Conservation (phyloP, 768 basidiomycete species). For the Hypsizygus marmoreus region DNA sequence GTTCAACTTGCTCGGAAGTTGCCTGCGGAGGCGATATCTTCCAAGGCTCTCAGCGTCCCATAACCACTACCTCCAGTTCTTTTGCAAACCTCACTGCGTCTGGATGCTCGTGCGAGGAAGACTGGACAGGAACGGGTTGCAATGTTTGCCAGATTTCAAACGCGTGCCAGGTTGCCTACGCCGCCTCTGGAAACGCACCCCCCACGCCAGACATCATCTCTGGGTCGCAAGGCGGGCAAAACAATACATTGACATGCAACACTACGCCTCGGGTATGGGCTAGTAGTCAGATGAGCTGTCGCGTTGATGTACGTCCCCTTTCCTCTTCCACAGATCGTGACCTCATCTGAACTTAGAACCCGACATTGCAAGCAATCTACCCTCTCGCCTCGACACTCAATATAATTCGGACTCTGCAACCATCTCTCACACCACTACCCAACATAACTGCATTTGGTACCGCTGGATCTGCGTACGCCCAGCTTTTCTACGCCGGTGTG, state of each 20-base stretch:
- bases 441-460: conserved; percentile 61
- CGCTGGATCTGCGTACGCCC: conserved; percentile 57
- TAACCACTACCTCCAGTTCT: conserved; percentile 43
- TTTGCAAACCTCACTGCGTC: conserved; percentile 68
- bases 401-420: conserved; percentile 75
- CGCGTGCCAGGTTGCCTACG: conserved; percentile 70
- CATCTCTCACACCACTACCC: conserved; percentile 68
- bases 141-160: conserved; percentile 72
- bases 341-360: conserved; percentile 54
- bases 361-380: conserved; percentile 77
- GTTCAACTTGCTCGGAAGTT: conserved; percentile 64
- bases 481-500: conserved; percentile 76
- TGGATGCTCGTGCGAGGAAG: conserved; percentile 67
- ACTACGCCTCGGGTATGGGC: conserved; percentile 71
- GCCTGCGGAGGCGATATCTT: conserved; percentile 84
- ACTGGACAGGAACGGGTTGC: conserved; percentile 79
- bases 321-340: neutral
- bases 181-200: conserved; percentile 39
- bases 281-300: conserved; percentile 82
- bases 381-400: conserved; percentile 73
- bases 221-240: conserved; percentile 37
- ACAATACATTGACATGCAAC: conserved; percentile 77
- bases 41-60: conserved; percentile 61
- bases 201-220: conserved; percentile 29
- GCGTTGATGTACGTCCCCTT: conserved; percentile 64